Base-by-base conservation (phyloP, 2,329 filamentous ascomycete species). In the Fusarium sp. region DNA sequence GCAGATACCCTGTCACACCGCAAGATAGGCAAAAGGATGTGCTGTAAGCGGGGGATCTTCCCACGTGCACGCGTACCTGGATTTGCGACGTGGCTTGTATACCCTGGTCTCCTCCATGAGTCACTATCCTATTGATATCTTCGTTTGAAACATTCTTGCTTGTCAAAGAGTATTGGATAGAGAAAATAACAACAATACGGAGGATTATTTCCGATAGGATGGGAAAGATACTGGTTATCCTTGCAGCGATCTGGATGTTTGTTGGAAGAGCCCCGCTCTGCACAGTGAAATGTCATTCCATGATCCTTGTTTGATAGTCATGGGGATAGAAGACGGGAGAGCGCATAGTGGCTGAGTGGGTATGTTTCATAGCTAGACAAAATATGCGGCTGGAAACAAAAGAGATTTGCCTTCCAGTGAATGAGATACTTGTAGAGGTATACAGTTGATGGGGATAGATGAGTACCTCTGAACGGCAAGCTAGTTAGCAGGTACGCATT, bases 51-150 rank as follows among this genome's bases (percentile, higher is more conserved):
- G 50, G 50, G 50, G 32, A 42, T 42, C 24, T n/a, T 42, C 50
- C 30, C 8, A 32, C 49, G 24, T 38, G 30, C 30, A n/a, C 16
- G 15, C 20, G 49, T 52, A 53, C 50, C 50, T 53, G 50, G 42
- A 53, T 53, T 43, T 53, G 50, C 50, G 4, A 53, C 50, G 50
- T 53, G 50, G 50, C 50, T 53, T 22, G 10, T 24, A 53, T 14
- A 38, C 18, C 34, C 34, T 38, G 18, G 18, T 20, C 4, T 29
- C 4, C 12, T 51, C 0, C 27, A n/a, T 43, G 24, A 53, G 34
- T 53, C 50, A 51, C 16, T 34, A 5, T 51, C 30, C 22, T 22
- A 34, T 34, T 38, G 34, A 38, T n/a, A 12, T 38, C 34, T 12
- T 38, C 9, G 18, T 38, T 38, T 38, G 34, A n/a, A 38, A 38